phyloP scores from a whole-genome alignment of 1,284 basidiomycete genomes.

The Melanopsichium pennsylvanicum region DNA sequence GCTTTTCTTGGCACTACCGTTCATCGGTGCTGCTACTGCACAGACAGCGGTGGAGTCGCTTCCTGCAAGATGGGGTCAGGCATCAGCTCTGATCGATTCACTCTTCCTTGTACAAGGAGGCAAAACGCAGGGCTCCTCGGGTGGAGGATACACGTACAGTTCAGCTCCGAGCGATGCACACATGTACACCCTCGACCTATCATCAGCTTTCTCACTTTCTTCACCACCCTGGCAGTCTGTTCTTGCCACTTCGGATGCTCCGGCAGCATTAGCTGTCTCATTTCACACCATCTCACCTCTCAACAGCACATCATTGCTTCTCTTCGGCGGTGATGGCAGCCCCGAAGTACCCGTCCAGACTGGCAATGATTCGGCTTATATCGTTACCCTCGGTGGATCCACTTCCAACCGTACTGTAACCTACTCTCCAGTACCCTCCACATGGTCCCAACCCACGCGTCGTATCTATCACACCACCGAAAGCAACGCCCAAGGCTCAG shows the following conservation, averaged over 20 bases:
- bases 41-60: slow-evolving; percentile 3
- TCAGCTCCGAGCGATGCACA: slow-evolving; percentile 50
- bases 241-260: slow-evolving; percentile 1
- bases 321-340: slow-evolving; percentile 56
- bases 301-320: slow-evolving; percentile 30
- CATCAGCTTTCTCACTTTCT: slow-evolving; percentile 22
- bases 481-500: slow-evolving; percentile 29
- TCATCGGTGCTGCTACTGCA: slow-evolving; percentile 13
- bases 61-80: slow-evolving; percentile 54
- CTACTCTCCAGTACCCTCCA: slow-evolving; percentile 16
- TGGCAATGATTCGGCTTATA: slow-evolving; percentile 55
- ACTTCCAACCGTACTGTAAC: slow-evolving; percentile 9
- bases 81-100: slow-evolving; percentile 44
- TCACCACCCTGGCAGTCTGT: slow-evolving; percentile 49
- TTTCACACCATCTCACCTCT: slow-evolving; percentile 59
- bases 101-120: slow-evolving; percentile 57
- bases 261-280: slow-evolving; percentile 33
- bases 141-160: slow-evolving; percentile 53
- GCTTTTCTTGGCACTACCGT: slow-evolving; percentile 1
- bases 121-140: slow-evolving; percentile 51
- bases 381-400: slow-evolving; percentile 32
- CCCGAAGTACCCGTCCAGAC: slow-evolving; percentile 40
- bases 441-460: slow-evolving; percentile 55
- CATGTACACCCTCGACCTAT: slow-evolving; percentile 51
- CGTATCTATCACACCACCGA: slow-evolving; percentile 52